These are phyloP conservation scores for Sporisorium iseilematis-ciliati DNA, from an alignment of 1,284 basidiomycete species.

Conservation along the genomic window DNA sequence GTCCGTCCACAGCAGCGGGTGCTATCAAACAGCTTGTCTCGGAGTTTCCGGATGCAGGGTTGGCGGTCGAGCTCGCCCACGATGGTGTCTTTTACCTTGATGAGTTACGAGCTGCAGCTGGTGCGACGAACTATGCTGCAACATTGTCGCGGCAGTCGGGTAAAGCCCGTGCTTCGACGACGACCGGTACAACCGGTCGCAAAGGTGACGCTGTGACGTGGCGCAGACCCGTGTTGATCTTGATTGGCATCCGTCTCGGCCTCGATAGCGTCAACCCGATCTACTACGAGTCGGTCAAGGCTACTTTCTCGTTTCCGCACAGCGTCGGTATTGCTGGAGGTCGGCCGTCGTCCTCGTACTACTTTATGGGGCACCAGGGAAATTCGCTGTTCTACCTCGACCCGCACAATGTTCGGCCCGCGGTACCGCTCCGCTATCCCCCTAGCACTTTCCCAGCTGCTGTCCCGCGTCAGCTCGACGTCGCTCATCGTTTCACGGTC, in stretches of 20 bases:
- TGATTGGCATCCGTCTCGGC: slow-evolving; percentile 88
- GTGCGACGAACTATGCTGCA: not conserved
- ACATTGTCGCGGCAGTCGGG: not conserved
- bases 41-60: slow-evolving; percentile 81
- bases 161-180: slow-evolving; percentile 11
- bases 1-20: slow-evolving; percentile 94
- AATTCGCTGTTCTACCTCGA: slow-evolving; percentile 84
- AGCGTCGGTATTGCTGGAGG: slow-evolving; percentile 96
- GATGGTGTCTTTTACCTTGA: slow-evolving; percentile 87
- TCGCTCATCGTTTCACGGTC: slow-evolving; percentile 18
- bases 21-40: slow-evolving; percentile 81
- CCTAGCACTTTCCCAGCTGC: slow-evolving; percentile 69
- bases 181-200: not conserved
- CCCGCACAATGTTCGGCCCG: slow-evolving; percentile 87
- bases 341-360: slow-evolving; percentile 93
- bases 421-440: slow-evolving; percentile 80
- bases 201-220: slow-evolving; percentile 72
- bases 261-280: slow-evolving; percentile 93
- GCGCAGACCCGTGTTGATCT: slow-evolving; percentile 86
- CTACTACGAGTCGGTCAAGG: slow-evolving; percentile 92
- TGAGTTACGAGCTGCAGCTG: slow-evolving; percentile 85
- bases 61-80: slow-evolving; percentile 81
- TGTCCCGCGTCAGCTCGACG: slow-evolving; percentile 25
- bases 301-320: slow-evolving; percentile 91
- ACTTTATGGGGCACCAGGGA: slow-evolving; percentile 92